phyloP scores from a whole-genome alignment of 2,329 filamentous ascomycete species.

The Thielaviopsis punctulata region DNA sequence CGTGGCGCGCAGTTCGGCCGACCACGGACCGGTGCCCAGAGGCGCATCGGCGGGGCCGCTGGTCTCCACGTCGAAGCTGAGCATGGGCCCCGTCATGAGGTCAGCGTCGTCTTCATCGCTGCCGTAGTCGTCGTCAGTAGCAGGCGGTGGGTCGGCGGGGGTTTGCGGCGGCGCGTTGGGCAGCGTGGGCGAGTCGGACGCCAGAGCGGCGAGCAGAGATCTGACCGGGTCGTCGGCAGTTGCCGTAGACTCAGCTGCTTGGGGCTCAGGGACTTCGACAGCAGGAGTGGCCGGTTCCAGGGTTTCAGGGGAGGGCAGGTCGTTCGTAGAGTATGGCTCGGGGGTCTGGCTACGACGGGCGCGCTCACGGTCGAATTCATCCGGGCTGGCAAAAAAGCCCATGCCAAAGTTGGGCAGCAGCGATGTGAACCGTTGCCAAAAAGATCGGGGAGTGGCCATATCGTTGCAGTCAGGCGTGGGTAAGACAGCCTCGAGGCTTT shows the following conservation, averaged over 20 bases:
- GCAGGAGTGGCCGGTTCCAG: slow-evolving; percentile 20
- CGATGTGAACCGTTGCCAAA: background rate
- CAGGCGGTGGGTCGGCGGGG: slow-evolving; percentile 1
- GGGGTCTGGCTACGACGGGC: slow-evolving; percentile 14
- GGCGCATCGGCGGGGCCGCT: slow-evolving; percentile 34
- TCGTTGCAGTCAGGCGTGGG: background rate
- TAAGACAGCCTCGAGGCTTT: background rate
- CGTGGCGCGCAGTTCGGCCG: slow-evolving; percentile 39
- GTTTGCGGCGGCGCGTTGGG: background rate
- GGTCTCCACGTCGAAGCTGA: slow-evolving; percentile 44
- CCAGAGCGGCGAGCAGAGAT: background rate
- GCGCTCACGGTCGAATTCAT: slow-evolving; percentile 13
- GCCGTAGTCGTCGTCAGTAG: slow-evolving; percentile 32
- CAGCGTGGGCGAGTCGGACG: background rate
- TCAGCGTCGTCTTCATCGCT: slow-evolving; percentile 41
- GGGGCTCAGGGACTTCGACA: slow-evolving; percentile 15
- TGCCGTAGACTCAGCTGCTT: background rate
- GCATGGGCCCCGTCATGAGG: slow-evolving; percentile 36
- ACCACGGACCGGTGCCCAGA: slow-evolving; percentile 31
- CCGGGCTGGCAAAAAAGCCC: slow-evolving; percentile 12
- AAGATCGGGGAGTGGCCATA: background rate
- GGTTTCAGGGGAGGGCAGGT: slow-evolving; percentile 12
- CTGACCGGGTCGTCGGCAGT: background rate
- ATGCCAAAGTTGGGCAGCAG: background rate
- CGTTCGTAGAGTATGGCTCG: slow-evolving; percentile 13